These are phyloP conservation scores for Purshia tridentata DNA, from an alignment of 306 rosid species.

Conservation along the genomic window DNA sequence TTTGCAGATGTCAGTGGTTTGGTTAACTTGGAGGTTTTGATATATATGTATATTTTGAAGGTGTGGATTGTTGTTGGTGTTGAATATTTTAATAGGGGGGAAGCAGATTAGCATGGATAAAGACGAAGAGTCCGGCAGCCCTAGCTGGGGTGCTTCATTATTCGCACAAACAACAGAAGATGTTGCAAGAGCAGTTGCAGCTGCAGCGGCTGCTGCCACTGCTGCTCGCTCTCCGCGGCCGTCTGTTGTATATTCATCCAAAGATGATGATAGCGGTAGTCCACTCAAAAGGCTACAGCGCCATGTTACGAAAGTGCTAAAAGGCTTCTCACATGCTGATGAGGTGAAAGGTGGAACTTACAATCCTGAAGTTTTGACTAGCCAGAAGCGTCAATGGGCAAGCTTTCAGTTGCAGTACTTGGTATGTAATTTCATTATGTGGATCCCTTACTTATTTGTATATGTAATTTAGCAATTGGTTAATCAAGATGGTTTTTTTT, in stretches of 20 bases:
- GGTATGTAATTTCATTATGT: conserved; percentile 36
- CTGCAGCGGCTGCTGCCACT: conserved; percentile 63
- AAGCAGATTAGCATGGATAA: conserved; percentile 38
- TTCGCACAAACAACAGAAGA: conserved; percentile 80
- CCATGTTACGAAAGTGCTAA: conserved; percentile 64
- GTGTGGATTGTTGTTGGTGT: conserved; percentile 2
- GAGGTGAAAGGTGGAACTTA: conserved; percentile 57
- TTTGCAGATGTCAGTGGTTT: neutral
- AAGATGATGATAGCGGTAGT: conserved; percentile 62
- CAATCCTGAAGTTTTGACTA: conserved; percentile 87
- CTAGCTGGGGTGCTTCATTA: conserved; percentile 79
- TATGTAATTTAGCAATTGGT: neutral
- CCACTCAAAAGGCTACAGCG: conserved; percentile 69
- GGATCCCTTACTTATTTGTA: neutral
- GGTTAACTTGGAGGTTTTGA: neutral
- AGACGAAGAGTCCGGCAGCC: conserved; percentile 65
- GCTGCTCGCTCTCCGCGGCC: conserved; percentile 68
- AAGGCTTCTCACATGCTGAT: conserved; percentile 73
- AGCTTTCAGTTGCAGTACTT: conserved; percentile 72
- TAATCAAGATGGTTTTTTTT: neutral
- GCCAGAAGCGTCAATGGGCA: conserved; percentile 94
- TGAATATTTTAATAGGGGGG: conserved; percentile 31
- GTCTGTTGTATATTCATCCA: conserved; percentile 68
- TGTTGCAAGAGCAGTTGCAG: conserved; percentile 71
- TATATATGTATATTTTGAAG: neutral